Conservation (phyloP, 176 grass and related monocot species). For the Otatea glauca region DNA sequence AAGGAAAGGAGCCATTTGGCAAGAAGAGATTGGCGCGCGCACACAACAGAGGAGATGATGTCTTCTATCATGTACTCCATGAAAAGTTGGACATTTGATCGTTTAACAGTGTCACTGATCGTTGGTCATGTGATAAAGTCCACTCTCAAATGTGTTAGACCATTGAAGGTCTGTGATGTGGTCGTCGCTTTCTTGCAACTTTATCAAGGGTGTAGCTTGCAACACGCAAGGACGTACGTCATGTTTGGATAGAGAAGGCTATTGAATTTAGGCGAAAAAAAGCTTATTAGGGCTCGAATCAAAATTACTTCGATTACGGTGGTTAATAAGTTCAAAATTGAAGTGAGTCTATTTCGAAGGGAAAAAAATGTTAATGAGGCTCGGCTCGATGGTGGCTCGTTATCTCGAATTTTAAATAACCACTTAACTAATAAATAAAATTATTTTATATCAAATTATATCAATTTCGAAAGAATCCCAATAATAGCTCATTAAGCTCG, state of each 20-base stretch:
- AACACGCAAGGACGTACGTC: not conserved
- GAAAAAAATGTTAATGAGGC: too few species aligned
- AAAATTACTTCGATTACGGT: too few species aligned
- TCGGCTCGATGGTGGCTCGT: too few species aligned
- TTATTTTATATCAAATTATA: too few species aligned
- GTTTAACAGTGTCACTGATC: not conserved
- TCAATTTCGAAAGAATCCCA: too few species aligned
- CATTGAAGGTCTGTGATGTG: not conserved
- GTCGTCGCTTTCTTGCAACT: conserved; percentile 17
- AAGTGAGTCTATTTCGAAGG: too few species aligned
- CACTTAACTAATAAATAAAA: too few species aligned
- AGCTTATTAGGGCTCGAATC: too few species aligned
- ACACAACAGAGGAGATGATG: not conserved
- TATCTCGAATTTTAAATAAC: too few species aligned
- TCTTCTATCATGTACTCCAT: not conserved
- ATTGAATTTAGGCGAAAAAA: not conserved
- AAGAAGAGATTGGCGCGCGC: not conserved
- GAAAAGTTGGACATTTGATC: not conserved
- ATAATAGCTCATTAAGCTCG: too few species aligned
- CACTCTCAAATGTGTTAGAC: not conserved
- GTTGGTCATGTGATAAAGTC: not conserved
- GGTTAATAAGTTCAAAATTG: too few species aligned
- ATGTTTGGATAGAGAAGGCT: not conserved
- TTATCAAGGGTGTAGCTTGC: not conserved
- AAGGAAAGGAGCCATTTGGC: not conserved